Evolutionary conservation across 495 filamentous ascomycete genomes (phyloP).

Genomic region (Apodospora peruviana): DNA sequence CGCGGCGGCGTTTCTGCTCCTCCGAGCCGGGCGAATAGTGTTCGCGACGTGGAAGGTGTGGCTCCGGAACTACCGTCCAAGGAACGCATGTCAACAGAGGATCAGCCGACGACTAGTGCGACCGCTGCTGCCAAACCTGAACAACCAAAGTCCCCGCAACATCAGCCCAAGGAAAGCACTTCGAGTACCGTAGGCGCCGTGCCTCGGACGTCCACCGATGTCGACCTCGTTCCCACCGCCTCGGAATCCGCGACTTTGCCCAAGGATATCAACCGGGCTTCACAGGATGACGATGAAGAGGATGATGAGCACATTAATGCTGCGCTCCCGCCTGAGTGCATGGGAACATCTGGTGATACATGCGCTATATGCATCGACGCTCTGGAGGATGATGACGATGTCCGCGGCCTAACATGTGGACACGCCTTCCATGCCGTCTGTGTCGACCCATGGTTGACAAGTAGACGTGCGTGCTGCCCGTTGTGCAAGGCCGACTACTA

Average conservation of each 20-base stretch:
- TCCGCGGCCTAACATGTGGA: constrained; percentile 87
- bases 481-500: constrained; percentile 98
- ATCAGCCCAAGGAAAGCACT: constrained; percentile 27
- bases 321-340: constrained; percentile 73
- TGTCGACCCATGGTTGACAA: constrained; percentile 94
- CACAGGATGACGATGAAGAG: constrained; percentile 60
- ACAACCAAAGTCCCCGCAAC: constrained; percentile 15
- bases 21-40: constrained; percentile 60
- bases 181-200: constrained; percentile 18
- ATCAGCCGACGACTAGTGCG: constrained; percentile 23
- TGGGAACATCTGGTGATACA: constrained; percentile 84
- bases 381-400: constrained; percentile 91
- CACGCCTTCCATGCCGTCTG: constrained; percentile 95
- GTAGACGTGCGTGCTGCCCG: constrained; percentile 87
- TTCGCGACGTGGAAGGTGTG: constrained; percentile 57
- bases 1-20: constrained; percentile 80
- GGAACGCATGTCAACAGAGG: constrained; percentile 28
- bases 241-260: constrained; percentile 14
- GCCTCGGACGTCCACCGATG: constrained; percentile 15
- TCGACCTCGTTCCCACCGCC: constrained; percentile 7
- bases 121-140: constrained; percentile 23
- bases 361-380: constrained; percentile 96
- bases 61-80: constrained; percentile 36
- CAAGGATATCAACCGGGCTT: constrained; percentile 24
- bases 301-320: constrained; percentile 83